These are phyloP conservation scores for Yarrowia sp. DNA, from an alignment of 805 yeast species.

Conservation along the genomic window DNA sequence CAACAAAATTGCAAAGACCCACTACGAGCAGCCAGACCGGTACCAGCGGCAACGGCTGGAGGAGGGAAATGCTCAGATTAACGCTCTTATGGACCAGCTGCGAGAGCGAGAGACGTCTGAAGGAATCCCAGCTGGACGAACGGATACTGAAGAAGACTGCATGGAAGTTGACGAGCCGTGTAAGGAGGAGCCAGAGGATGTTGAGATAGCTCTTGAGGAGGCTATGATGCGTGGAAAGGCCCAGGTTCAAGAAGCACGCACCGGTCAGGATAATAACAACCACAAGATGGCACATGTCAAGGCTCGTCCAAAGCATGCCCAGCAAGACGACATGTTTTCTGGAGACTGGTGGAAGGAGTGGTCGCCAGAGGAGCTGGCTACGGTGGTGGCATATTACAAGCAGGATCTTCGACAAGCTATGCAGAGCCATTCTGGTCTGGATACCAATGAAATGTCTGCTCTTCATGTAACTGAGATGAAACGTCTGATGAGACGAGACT, in stretches of 20 bases:
- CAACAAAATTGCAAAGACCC: too few species aligned
- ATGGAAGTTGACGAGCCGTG: background rate
- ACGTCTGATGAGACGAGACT: background rate
- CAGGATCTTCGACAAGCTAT: background rate
- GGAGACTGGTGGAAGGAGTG: conserved; percentile 16
- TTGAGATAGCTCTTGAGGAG: background rate
- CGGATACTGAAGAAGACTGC: background rate
- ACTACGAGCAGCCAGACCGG: background rate
- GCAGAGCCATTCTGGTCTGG: background rate
- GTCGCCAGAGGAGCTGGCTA: background rate
- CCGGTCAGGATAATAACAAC: too few species aligned
- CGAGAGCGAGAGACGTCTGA: background rate
- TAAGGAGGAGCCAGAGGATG: background rate
- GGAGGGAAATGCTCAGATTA: background rate
- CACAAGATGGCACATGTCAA: too few species aligned
- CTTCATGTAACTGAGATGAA: background rate
- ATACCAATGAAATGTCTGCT: background rate
- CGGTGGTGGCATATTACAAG: background rate
- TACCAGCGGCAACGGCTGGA: conserved; percentile 1
- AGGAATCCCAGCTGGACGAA: background rate
- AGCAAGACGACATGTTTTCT: background rate
- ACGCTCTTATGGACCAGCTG: background rate
- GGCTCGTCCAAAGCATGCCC: background rate
- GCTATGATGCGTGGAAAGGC: background rate
- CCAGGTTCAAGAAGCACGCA: too few species aligned